phyloP scores from a whole-genome alignment of 495 filamentous ascomycete genomes.

The Hypomontagnella submonticulosa region DNA sequence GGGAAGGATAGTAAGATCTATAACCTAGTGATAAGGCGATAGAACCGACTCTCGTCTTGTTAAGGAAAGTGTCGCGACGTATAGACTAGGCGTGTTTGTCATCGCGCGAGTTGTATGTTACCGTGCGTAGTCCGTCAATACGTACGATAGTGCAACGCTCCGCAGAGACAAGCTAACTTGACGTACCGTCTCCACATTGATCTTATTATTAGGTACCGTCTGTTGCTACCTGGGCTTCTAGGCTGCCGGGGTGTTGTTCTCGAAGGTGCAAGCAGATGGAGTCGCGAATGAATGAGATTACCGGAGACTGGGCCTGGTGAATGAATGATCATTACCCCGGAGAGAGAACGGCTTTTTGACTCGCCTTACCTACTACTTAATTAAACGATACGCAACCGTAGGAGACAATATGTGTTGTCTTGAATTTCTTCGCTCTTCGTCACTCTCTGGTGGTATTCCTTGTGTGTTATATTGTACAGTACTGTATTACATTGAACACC shows the following conservation, averaged over 20 bases:
- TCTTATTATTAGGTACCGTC: constrained; percentile 20
- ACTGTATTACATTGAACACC: constrained; percentile 13
- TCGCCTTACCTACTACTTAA: constrained; percentile 32
- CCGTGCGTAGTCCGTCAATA: neutral
- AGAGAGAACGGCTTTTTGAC: constrained; percentile 13
- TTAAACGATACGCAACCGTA: constrained; percentile 19
- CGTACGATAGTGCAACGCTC: constrained; percentile 12
- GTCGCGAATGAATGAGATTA: constrained; percentile 31
- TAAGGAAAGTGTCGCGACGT: constrained; percentile 23
- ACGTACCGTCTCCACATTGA: constrained; percentile 22
- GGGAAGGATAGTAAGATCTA: constrained; percentile 25
- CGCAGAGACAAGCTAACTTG: constrained; percentile 9
- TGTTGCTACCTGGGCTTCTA: constrained; percentile 10
- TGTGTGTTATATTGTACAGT: constrained; percentile 11
- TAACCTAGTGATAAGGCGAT: constrained; percentile 11
- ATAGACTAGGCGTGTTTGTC: neutral
- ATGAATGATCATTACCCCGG: constrained; percentile 13
- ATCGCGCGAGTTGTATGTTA: neutral
- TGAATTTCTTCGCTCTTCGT: constrained; percentile 8
- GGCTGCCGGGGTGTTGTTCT: constrained; percentile 20
- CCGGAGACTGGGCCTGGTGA: constrained; percentile 30
- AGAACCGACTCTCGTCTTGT: constrained; percentile 16
- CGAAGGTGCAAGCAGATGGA: constrained; percentile 18
- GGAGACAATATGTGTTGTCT: neutral
- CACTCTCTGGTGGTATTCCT: constrained; percentile 9